Evolutionary conservation across 805 yeast species (phyloP).

Genomic region (Ogataea thermomethanolica): DNA sequence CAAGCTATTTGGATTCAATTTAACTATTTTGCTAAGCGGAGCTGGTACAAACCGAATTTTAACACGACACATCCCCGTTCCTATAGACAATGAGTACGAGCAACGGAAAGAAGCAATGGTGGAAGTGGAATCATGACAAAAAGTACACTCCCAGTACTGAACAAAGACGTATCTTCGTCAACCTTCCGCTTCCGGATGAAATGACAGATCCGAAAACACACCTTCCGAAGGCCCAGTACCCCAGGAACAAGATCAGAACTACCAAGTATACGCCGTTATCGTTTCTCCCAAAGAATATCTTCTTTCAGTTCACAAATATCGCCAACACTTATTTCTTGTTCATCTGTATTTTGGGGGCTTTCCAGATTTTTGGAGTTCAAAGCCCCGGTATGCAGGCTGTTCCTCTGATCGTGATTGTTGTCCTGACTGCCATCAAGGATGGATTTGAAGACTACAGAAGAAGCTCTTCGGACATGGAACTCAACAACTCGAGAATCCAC

Average conservation of each 20-base stretch:
- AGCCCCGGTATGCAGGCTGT: constrained; percentile 74
- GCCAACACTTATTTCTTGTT: constrained; percentile 59
- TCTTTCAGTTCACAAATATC: constrained; percentile 53
- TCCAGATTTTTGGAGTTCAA: constrained; percentile 69
- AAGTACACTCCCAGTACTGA: constrained; percentile 1
- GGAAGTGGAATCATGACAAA: constrained; percentile 4
- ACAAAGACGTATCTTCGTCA: constrained; percentile 51
- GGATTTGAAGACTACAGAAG: constrained; percentile 76
- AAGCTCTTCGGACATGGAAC: constrained; percentile 57
- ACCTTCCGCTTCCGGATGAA: constrained; percentile 57
- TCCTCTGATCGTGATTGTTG: constrained; percentile 76
- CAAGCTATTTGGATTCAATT: too few relatives aligned
- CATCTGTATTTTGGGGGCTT: constrained; percentile 54
- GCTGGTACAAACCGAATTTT: too few relatives aligned
- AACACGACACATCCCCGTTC: too few relatives aligned
- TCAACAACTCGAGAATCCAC: constrained; percentile 65
- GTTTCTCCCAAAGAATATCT: constrained; percentile 54
- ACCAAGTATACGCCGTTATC: constrained; percentile 59
- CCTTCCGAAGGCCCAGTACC: constrained; percentile 37
- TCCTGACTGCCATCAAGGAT: constrained; percentile 70
- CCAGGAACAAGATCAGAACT: constrained; percentile 58
- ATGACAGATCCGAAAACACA: constrained; percentile 55
- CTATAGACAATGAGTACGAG: background rate
- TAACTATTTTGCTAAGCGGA: too few relatives aligned
- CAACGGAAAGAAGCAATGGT: constrained; percentile 2